Conservation (phyloP, 2,329 filamentous ascomycete species). For the Colletotrichum sublineola region DNA sequence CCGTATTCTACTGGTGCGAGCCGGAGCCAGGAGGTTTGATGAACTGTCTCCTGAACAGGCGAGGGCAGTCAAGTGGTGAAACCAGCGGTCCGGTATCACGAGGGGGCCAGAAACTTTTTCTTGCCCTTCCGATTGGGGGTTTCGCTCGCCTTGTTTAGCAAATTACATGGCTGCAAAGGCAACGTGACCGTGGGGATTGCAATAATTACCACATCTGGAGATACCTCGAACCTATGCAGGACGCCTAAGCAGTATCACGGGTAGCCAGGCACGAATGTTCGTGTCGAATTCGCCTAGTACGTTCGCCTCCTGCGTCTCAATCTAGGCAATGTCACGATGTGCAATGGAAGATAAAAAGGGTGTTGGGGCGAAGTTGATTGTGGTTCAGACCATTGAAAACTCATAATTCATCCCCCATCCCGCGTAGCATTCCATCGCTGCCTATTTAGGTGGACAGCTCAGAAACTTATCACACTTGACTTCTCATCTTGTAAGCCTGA, state of each 20-base stretch:
- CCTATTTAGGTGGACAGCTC: too few species aligned
- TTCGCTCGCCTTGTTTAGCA: background rate
- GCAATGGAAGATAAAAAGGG: background rate
- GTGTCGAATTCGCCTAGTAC: too few species aligned
- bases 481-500: background rate
- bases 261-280: background rate
- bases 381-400: background rate
- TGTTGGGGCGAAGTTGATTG: background rate
- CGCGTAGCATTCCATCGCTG: too few species aligned
- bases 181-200: background rate
- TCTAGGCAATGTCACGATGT: background rate
- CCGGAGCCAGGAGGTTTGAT: background rate
- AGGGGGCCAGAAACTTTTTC: background rate
- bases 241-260: background rate
- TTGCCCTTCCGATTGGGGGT: constrained; percentile 21
- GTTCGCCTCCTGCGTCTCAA: background rate
- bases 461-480: too few species aligned
- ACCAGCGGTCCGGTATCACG: background rate
- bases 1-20: background rate
- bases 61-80: background rate
- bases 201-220: background rate
- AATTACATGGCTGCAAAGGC: background rate
- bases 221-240: background rate
- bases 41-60: constrained; percentile 13
- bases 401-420: background rate